Conservation (phyloP, 257 asterid species). For the Penstemon barbatus region DNA sequence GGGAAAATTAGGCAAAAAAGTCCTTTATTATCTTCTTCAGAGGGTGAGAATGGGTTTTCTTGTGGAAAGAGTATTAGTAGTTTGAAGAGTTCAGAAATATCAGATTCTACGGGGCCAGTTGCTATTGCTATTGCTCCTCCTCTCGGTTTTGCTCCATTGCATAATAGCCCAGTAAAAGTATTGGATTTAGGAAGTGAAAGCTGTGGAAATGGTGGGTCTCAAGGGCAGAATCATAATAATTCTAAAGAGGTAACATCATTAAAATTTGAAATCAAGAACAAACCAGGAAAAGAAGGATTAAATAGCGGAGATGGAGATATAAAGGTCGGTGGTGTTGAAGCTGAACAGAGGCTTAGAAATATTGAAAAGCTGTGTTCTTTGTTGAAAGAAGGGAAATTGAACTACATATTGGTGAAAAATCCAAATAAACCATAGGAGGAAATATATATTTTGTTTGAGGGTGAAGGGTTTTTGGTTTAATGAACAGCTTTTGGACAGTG, state of each 20-base stretch:
- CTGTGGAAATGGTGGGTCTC: no score
- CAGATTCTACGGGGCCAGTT: no score
- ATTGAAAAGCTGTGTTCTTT: constrained; percentile 22
- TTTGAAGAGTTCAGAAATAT: no score
- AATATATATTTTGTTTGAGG: background rate
- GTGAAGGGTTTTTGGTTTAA: background rate
- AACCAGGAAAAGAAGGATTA: background rate
- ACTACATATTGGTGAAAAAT: background rate
- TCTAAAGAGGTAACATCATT: background rate
- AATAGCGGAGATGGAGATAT: background rate
- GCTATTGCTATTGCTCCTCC: no score
- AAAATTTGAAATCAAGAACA: background rate
- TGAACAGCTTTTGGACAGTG: background rate
- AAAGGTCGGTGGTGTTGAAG: background rate
- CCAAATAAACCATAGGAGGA: background rate
- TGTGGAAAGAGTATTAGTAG: no score
- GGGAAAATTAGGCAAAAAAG: no score
- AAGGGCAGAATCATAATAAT: background rate
- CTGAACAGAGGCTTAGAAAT: constrained; percentile 26
- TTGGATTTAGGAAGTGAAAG: no score
- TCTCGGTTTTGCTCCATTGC: no score
- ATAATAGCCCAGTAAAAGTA: no score
- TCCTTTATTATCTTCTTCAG: no score
- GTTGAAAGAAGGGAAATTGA: constrained; percentile 24
- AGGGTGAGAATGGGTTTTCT: no score